Conservation (phyloP, 176 grass and related monocot genomes). For the Aechmea fasciata region DNA sequence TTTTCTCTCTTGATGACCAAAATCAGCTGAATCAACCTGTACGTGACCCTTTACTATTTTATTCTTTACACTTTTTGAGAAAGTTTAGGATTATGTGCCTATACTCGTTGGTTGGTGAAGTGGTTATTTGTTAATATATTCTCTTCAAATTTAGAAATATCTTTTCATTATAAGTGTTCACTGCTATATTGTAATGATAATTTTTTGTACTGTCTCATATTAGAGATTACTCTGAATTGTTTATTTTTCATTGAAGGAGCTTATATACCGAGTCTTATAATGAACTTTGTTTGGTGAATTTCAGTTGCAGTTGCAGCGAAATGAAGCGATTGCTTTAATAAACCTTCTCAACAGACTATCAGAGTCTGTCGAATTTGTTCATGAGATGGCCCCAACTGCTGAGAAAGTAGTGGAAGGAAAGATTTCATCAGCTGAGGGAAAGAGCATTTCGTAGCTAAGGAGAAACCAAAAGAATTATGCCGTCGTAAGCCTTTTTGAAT, state of each 20-base stretch:
- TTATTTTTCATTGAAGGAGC: not conserved
- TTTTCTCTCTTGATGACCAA: constrained; percentile 58
- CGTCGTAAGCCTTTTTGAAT: not conserved
- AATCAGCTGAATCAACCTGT: constrained; percentile 55
- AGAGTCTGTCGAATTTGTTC: constrained; percentile 89
- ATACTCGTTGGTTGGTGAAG: not conserved
- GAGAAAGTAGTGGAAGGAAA: constrained; percentile 54
- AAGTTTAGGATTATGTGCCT: not conserved
- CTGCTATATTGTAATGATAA: too few species aligned
- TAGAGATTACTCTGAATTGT: not conserved
- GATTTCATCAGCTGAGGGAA: constrained; percentile 21
- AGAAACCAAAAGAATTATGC: not conserved
- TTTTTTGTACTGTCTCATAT: not conserved
- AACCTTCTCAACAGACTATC: constrained; percentile 94
- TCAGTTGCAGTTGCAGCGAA: constrained; percentile 89
- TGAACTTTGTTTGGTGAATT: constrained; percentile 11
- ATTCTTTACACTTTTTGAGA: not conserved
- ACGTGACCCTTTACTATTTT: constrained; percentile 20
- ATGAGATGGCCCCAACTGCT: constrained; percentile 53
- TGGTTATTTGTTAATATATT: not conserved
- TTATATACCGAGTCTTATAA: constrained; percentile 11
- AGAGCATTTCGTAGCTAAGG: constrained; percentile 24
- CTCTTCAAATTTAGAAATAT: not conserved
- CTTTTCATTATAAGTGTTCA: too few species aligned
- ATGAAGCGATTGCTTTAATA: constrained; percentile 84